Evolutionary conservation across 169 alveolate genomes (phyloP).

Genomic region (Cryptosporidium ryanae): DNA sequence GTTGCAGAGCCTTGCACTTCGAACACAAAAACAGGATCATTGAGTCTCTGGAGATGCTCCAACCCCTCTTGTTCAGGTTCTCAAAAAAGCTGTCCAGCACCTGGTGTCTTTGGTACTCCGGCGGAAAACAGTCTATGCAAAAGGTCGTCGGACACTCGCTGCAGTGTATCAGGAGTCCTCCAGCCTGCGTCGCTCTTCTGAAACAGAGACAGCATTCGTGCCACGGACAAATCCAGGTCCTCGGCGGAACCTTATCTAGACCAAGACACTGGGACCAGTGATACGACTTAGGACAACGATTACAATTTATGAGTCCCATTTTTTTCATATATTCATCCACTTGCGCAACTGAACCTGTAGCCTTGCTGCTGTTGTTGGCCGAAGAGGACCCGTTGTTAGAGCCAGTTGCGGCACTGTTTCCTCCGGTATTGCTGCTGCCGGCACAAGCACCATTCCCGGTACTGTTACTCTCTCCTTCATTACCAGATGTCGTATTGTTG

Average conservation of each 20-base stretch:
- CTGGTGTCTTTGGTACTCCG: conserved; percentile 83
- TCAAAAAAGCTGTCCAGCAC: conserved; percentile 87
- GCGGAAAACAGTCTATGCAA: conserved; percentile 93
- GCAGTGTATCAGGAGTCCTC: conserved; percentile 91
- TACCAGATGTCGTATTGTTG: not conserved
- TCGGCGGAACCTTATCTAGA: conserved; percentile 76
- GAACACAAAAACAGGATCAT: conserved; percentile 91
- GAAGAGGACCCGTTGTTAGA: conserved; percentile 2
- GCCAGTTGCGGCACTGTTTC: not conserved
- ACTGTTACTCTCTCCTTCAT: not conserved
- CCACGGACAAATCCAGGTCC: conserved; percentile 92
- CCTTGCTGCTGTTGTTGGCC: not conserved
- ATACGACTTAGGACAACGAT: conserved; percentile 90
- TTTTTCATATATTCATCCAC: conserved; percentile 62
- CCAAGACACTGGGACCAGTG: conserved; percentile 86
- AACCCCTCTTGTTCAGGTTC: conserved; percentile 88
- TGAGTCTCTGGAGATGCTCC: conserved; percentile 86
- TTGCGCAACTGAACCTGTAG: conserved; percentile 49
- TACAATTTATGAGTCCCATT: conserved; percentile 85
- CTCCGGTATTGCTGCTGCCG: not conserved
- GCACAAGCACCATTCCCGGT: not conserved
- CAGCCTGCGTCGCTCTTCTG: conserved; percentile 90
- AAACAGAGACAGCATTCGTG: conserved; percentile 91
- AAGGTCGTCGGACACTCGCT: conserved; percentile 91
- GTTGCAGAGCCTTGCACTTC: conserved; percentile 90